Base-by-base conservation (phyloP, 371 early-diverging fungal genomes). In the Haplosporangium sp. region DNA sequence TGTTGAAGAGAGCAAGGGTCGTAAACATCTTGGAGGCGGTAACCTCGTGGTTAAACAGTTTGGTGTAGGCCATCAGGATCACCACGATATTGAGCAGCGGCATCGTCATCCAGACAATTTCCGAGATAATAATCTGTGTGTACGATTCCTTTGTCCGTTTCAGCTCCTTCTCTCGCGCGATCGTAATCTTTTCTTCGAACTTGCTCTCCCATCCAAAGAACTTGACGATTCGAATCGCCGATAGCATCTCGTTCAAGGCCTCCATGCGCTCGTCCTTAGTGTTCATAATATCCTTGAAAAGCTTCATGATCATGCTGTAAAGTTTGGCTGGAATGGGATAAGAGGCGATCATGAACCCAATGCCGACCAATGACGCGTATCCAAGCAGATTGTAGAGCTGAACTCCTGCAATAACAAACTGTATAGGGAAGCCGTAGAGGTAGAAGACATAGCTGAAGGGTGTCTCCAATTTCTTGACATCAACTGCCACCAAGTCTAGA, bases 161-260 rank as follows among this genome's bases (percentile, higher is more conserved):
- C 20, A 89, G 68, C 65, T 89, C 89, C 21, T 62, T 67, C 16
- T 83, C 81, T 57, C 89, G 82, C 1, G 87, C 83, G 10, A 65
- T 74, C 1, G 80, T 67, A 51, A 87, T 76, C 48, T 86, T 84
- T 38, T 83, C 80, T n/a, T 83, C 80, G 63, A 93, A 92, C 58
- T 89, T 84, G 51, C 83, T 67, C 83, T 94, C 92, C 94, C 94
- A 94, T 13, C 91, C 93, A 85, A 93, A 94, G 71, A 94, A 88
- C 74, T 94, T 94, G 69, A 94, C 88, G 29, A 93, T 90, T 36
- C 92, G 88, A 53, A 94, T 93, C 11, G 92, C 93, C 21, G 83
- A 74, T 13, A 74, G 53, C 74, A 74, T 68, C 67, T 93, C 93
- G 20, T 88, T 91, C 69, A 92, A 79, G 61, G 86, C 76, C 20